Evolutionary conservation across 768 basidiomycete genomes (phyloP), one percentile per base, ranked within the genome.

Genomic region (Mycena leptocephala): DNA sequence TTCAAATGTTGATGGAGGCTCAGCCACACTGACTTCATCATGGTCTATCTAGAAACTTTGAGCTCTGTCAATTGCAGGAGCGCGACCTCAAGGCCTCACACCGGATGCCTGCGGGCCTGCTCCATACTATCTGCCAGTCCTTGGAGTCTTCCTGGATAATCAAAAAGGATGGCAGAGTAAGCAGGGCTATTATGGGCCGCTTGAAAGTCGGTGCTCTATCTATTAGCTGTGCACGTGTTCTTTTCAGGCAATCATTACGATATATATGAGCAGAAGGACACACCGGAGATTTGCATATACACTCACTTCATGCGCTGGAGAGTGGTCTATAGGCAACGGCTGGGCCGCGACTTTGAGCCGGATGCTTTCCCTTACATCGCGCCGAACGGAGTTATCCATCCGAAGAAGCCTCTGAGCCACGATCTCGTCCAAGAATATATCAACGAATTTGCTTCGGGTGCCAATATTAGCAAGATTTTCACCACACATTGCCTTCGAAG

Each of bases 401-500:
- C 80, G 2, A 64, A 75, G 33, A 58, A 79, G 53, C 78, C 59
- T 1, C 80, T 86, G 75, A 81, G 79, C 18, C 82, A 86, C 35
- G 78, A 86, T 22, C 74, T 48, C 2, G 69, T 84, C 14, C 83
- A 84, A 68, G 80, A 79, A 6, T 69, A 80, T 56, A 76, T 88
- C 22, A 61, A 78, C 16, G 75, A 86, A 58, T 85, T 86, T 43
- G 70, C 78, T 0, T 8, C 35, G 1, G 79, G 37, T 0, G 84
- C 84, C 5, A 80, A 79, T 6, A 70, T 86, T 22, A 73, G 71
- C 14, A 79, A 77, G 58, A 32, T 56, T 6, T 86, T 77, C 65
- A 83, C 83, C n/a, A 87, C 87, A 1, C 87, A 87, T 68, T 84
- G 80, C 37, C 83, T 86, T 53, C 80, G 83, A 11, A 78, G 84